phyloP scores from a whole-genome alignment of 2,329 filamentous ascomycete genomes.

The Aspergillus aculeatinus region DNA sequence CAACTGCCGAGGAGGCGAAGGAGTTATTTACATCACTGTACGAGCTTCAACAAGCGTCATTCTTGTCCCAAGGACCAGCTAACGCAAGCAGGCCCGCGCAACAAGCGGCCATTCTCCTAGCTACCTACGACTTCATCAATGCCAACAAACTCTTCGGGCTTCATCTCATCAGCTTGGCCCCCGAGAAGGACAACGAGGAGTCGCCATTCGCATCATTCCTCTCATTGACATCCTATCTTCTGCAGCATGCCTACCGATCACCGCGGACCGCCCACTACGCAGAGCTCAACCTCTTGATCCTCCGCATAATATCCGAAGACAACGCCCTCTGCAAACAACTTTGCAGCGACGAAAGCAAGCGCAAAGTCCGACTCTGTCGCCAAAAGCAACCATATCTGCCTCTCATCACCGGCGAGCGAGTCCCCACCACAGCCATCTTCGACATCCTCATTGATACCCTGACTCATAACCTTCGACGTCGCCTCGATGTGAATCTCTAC shows the following conservation, averaged over 20 bases:
- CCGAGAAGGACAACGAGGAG: slow-evolving; percentile 64
- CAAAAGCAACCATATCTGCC: slow-evolving; percentile 86
- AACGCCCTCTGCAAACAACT: slow-evolving; percentile 76
- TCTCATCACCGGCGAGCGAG: slow-evolving; percentile 67
- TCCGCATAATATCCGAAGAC: slow-evolving; percentile 87
- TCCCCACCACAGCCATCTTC: slow-evolving; percentile 72
- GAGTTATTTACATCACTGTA: slow-evolving; percentile 77
- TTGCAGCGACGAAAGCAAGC: slow-evolving; percentile 74
- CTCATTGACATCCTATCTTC: slow-evolving; percentile 85
- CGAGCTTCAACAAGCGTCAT: not conserved
- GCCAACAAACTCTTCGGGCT: slow-evolving; percentile 95
- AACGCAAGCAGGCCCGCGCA: slow-evolving; percentile 64
- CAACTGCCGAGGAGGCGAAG: slow-evolving; percentile 78
- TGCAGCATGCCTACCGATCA: slow-evolving; percentile 89
- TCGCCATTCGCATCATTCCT: slow-evolving; percentile 78
- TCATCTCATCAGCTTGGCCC: slow-evolving; percentile 67
- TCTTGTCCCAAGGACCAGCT: slow-evolving; percentile 21
- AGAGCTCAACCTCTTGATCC: slow-evolving; percentile 77
- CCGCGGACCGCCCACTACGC: slow-evolving; percentile 76
- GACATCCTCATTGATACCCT: slow-evolving; percentile 88
- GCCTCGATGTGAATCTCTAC: slow-evolving; percentile 82
- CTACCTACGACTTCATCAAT: slow-evolving; percentile 89
- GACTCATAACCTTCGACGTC: slow-evolving; percentile 86
- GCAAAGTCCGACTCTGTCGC: slow-evolving; percentile 77
- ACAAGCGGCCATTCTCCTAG: slow-evolving; percentile 76